Percentiles rank a stretch among this genome's conserved stretches.
These are phyloP conservation scores for Acanthamoeba royreba DNA, from an alignment of 208 protist genomes.

Conservation along the genomic window DNA sequence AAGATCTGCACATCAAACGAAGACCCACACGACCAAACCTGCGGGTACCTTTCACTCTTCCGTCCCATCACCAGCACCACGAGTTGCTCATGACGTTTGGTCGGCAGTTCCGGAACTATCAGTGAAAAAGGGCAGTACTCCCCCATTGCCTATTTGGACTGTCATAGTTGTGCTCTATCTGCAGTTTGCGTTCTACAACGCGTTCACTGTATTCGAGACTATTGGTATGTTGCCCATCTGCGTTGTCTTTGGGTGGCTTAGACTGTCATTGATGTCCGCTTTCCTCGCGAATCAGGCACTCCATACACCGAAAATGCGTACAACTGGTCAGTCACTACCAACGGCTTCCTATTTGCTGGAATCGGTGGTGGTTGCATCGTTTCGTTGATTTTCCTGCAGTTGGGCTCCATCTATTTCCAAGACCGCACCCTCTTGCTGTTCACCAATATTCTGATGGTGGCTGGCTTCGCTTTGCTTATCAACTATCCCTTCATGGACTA, in stretches of 20 bases:
- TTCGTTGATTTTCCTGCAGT: not conserved
- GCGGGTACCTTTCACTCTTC: no score
- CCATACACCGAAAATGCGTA: conserved; percentile 41
- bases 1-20: no score
- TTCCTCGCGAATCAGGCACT: not conserved
- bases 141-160: not conserved
- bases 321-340: not conserved
- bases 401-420: not conserved
- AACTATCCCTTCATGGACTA: not conserved
- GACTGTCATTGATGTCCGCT: no score
- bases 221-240: conserved; percentile 44
- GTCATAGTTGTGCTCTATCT: conserved; percentile 1
- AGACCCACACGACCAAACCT: no score
- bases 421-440: not conserved
- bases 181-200: conserved; percentile 37
- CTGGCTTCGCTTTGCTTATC: conserved; percentile 11
- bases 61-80: no score
- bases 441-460: not conserved
- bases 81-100: no score
- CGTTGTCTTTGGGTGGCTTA: no score
- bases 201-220: conserved; percentile 40
- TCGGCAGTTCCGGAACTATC: no score
- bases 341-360: conserved; percentile 46
- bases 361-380: conserved; percentile 28
- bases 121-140: no score